Conservation (phyloP, 1,284 basidiomycete genomes). For the Puccinia triticina region DNA sequence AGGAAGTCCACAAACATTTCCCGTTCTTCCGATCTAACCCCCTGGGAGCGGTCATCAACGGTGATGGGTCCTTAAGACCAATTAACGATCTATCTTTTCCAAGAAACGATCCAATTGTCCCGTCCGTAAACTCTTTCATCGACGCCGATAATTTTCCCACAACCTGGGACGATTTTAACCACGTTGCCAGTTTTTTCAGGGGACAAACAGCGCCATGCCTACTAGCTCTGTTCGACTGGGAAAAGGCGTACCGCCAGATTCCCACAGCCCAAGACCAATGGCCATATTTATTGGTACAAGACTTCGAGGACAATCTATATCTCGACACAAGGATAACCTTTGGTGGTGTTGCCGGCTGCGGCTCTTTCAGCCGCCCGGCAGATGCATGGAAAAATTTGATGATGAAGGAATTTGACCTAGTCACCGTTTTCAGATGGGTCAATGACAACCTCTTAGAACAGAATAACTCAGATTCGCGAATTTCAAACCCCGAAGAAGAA, state of each 20-base stretch:
- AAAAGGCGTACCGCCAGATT: no score
- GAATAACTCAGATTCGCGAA: neutral
- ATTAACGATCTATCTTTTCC: slow-evolving; percentile 7
- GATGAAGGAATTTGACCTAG: neutral
- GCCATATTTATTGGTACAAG: neutral
- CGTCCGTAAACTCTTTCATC: slow-evolving; percentile 21
- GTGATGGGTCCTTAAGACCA: neutral
- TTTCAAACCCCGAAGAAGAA: neutral
- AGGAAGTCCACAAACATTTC: neutral
- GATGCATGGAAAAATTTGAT: slow-evolving; percentile 7
- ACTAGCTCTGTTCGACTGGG: slow-evolving; percentile 29
- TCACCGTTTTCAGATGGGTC: no score
- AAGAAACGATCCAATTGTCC: no score
- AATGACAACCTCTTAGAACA: neutral
- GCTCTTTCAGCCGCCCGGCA: neutral
- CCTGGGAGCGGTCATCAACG: neutral
- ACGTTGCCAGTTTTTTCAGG: neutral
- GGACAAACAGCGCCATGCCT: neutral
- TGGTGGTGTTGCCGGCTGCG: slow-evolving; percentile 4
- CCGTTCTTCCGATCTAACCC: neutral
- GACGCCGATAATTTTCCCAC: neutral
- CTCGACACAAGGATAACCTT: slow-evolving; percentile 5
- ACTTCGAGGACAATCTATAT: neutral
- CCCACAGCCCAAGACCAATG: neutral
- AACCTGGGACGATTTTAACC: slow-evolving; percentile 20